phyloP scores from a whole-genome alignment of 73 alveolate genomes.

The Stentor coeruleus region DNA sequence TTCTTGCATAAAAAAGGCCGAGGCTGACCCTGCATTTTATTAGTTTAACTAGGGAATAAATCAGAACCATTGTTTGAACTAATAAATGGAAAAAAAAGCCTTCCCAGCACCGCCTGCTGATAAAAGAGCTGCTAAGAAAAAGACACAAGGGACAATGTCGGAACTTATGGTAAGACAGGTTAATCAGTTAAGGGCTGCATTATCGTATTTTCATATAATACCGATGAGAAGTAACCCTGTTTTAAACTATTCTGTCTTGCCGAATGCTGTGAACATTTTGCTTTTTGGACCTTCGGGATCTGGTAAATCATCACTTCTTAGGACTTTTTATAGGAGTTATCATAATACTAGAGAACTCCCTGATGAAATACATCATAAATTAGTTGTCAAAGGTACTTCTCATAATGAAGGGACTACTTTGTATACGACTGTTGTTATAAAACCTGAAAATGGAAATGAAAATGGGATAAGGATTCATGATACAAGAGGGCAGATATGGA shows the following conservation, averaged over 20 bases:
- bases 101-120: slow-evolving; percentile 30
- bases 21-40: neutral
- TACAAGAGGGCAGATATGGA: slow-evolving; percentile 72
- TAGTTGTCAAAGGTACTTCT: slow-evolving; percentile 28
- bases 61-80: neutral
- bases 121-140: slow-evolving; percentile 2
- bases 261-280: slow-evolving; percentile 53
- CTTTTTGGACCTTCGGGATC: slow-evolving; percentile 69
- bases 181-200: slow-evolving; percentile 29
- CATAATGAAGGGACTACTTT: slow-evolving; percentile 47
- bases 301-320: slow-evolving; percentile 60
- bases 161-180: slow-evolving; percentile 31
- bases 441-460: slow-evolving; percentile 24
- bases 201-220: slow-evolving; percentile 25
- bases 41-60: neutral
- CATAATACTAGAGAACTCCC: slow-evolving; percentile 32
- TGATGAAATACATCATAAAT: slow-evolving; percentile 25
- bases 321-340: slow-evolving; percentile 60
- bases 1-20: slow-evolving; percentile 12
- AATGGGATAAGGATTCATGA: slow-evolving; percentile 39
- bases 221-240: slow-evolving; percentile 20
- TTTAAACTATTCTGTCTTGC: slow-evolving; percentile 22
- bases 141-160: slow-evolving; percentile 26
- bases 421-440: slow-evolving; percentile 33
- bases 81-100: slow-evolving; percentile 20